Evolutionary conservation across 306 rosid genomes (phyloP), one percentile per base, ranked within the genome.

Genomic region (Dicorynia guianensis): DNA sequence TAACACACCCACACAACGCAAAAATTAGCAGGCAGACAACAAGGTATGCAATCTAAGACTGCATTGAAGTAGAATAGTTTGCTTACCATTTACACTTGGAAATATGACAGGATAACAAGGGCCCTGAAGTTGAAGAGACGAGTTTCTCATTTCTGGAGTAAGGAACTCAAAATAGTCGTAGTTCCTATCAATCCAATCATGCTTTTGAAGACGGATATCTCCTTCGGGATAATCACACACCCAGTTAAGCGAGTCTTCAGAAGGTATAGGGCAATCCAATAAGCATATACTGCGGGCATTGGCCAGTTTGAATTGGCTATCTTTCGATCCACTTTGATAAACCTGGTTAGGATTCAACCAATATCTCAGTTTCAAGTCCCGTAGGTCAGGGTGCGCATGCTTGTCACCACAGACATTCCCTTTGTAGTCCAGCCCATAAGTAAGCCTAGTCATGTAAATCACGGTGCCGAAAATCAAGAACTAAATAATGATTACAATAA

Each of bases 51-150:
- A 68, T 53, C 60, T 15, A 58, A 11, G 33, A 57, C 49, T 43
- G 10, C 79, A 72, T 71, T 44, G 19, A 11, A 65, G 72, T 10
- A 36, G 56, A 63, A 15, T 25, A 72, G 48, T 33, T 46, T 69
- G 60, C 86, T 84, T 64, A 95, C 98, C 98, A 68, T 95, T 95
- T 75, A 95, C 87, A 77, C 98, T 95, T 4, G 98, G 98, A 85
- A 95, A 95, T 84, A 95, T 85, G 89, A 95, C 89, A 64, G 98
- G 98, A 85, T 95, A 95, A 82, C 98, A 95, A 6, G 98, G 98
- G 35, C 98, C 98, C 85, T 89, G 98, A 80, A 95, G 98, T 81
- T 90, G 93, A 72, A 95, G 92, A 80, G 98, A 95, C 60, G 87
- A 71, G 81, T 95, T 95, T 74, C 97, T 90, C 98, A 90, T 89